These are phyloP conservation scores for Petrea volubilis DNA, from an alignment of 257 asterid genomes.

Conservation along the genomic window DNA sequence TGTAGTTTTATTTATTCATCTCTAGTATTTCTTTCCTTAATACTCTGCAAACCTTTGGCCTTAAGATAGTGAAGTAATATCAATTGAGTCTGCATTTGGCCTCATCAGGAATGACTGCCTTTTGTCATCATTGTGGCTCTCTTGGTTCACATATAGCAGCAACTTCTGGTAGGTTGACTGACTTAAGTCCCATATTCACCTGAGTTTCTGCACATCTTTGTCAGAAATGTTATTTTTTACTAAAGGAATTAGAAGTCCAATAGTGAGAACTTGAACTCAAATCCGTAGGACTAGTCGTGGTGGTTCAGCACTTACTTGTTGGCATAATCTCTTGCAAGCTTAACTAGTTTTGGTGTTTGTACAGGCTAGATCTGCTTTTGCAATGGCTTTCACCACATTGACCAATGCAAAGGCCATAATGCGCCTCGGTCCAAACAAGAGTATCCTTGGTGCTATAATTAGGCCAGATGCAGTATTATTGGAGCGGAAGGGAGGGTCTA, in stretches of 20 bases:
- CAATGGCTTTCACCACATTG: constrained; percentile 73
- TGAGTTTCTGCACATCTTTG: not conserved
- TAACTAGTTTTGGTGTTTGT: not conserved
- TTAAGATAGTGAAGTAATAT: not conserved
- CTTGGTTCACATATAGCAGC: too few species aligned
- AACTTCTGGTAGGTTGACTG: not conserved
- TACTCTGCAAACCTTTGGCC: not conserved
- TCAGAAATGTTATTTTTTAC: not conserved
- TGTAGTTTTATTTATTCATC: not conserved
- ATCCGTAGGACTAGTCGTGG: not conserved
- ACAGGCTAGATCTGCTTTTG: constrained; percentile 92
- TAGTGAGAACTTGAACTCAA: not conserved
- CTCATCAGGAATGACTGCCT: not conserved
- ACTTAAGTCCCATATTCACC: not conserved
- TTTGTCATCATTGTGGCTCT: not conserved
- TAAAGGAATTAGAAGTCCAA: not conserved
- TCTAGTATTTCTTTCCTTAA: not conserved
- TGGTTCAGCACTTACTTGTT: not conserved
- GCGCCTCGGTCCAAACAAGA: constrained; percentile 62
- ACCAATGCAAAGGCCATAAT: constrained; percentile 61
- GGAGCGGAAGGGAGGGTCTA: constrained; percentile 85
- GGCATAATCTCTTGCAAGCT: not conserved
- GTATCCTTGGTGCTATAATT: constrained; percentile 86
- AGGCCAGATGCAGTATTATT: constrained; percentile 75
- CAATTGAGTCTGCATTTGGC: too few species aligned